Evolutionary conservation across 495 filamentous ascomycete species (phyloP).

Genomic region (Rostrohypoxylon terebratum): DNA sequence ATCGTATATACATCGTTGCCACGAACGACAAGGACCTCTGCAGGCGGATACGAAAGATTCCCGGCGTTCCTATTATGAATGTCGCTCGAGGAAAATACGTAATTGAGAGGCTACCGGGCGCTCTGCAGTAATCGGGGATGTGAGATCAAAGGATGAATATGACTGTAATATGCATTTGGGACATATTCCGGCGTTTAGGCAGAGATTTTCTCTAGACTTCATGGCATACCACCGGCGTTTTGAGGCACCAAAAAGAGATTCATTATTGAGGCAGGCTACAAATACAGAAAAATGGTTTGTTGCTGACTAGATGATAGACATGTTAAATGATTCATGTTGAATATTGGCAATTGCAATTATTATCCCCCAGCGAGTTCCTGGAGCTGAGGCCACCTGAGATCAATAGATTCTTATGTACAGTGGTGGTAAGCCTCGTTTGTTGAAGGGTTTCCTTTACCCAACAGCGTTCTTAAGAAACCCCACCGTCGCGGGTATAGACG

Average conservation of each 20-base stretch:
- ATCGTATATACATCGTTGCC: slow-evolving; percentile 86
- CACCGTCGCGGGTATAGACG: slow-evolving; percentile 32
- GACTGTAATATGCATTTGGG: neutral
- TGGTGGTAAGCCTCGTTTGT: slow-evolving; percentile 31
- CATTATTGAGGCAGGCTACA: slow-evolving; percentile 3
- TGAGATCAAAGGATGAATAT: neutral
- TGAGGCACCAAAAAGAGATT: slow-evolving; percentile 17
- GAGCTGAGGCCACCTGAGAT: slow-evolving; percentile 31
- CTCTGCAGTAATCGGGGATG: slow-evolving; percentile 56
- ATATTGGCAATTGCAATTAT: slow-evolving; percentile 43
- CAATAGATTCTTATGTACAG: slow-evolving; percentile 34
- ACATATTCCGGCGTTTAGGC: slow-evolving; percentile 31
- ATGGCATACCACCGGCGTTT: slow-evolving; percentile 25
- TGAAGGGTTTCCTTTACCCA: slow-evolving; percentile 37
- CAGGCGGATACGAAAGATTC: slow-evolving; percentile 82
- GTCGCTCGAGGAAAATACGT: slow-evolving; percentile 88
- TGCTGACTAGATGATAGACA: neutral
- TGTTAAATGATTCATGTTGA: slow-evolving; percentile 34
- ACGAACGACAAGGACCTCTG: slow-evolving; percentile 90
- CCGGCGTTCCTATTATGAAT: slow-evolving; percentile 72
- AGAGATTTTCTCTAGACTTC: slow-evolving; percentile 1
- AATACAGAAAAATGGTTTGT: neutral
- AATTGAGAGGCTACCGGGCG: slow-evolving; percentile 90
- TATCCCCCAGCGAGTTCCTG: slow-evolving; percentile 17
- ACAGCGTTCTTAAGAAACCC: slow-evolving; percentile 16